These are phyloP conservation scores for Gastrolobium villosum DNA, from an alignment of 306 rosid species.

Conservation along the genomic window DNA sequence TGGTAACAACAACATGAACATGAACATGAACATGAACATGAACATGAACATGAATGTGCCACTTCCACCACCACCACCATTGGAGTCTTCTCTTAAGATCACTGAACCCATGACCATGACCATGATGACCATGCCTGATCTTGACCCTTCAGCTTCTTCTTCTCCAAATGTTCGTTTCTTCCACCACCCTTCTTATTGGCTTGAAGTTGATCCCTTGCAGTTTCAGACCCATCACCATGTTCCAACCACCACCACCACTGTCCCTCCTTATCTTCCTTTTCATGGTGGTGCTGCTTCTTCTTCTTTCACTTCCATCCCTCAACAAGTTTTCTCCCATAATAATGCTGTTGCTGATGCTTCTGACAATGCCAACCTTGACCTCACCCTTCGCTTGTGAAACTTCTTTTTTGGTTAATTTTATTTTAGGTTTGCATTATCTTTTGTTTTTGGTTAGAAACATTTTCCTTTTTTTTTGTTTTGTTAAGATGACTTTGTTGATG, in stretches of 20 bases:
- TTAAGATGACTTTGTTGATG: background rate
- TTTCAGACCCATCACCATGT: conserved; percentile 28
- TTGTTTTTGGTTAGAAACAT: background rate
- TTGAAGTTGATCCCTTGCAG: conserved; percentile 42
- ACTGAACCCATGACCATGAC: background rate
- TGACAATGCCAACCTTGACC: conserved; percentile 60
- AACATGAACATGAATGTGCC: background rate
- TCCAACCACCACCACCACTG: background rate
- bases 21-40: too few species aligned
- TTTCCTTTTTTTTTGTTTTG: background rate
- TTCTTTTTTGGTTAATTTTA: background rate
- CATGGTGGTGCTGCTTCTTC: background rate
- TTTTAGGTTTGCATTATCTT: background rate
- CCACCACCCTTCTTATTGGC: conserved; percentile 47
- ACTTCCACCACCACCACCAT: background rate
- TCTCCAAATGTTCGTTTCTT: conserved; percentile 32
- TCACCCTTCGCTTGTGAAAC: conserved; percentile 64
- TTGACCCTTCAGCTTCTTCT: background rate
- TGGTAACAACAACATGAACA: too few species aligned
- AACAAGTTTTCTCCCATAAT: conserved; percentile 43
- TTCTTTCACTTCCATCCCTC: conserved; percentile 36
- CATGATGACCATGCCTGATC: background rate
- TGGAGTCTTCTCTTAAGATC: background rate
- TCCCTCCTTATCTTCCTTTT: conserved; percentile 3
- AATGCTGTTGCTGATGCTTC: conserved; percentile 22